Conservation (phyloP, 495 filamentous ascomycete genomes). For the Podospora pseudopauciseta region DNA sequence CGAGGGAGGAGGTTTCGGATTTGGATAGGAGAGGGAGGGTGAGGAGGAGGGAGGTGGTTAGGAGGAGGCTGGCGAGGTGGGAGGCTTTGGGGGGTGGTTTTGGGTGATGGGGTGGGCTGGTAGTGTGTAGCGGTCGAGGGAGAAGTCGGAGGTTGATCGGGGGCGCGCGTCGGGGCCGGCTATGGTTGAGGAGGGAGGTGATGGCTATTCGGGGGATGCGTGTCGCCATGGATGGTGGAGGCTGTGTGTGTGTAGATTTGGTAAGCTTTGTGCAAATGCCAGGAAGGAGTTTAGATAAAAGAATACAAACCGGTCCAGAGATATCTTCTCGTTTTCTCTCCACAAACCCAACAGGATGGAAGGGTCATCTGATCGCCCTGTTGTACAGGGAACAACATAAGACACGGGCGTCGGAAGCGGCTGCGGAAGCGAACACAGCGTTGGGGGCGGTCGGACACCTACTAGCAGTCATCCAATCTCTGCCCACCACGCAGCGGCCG, state of each 20-base stretch:
- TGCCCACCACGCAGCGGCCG: not conserved
- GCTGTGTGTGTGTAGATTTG: not conserved
- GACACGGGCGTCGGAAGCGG: not conserved
- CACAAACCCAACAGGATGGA: not conserved
- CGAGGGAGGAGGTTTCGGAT: slow-evolving; percentile 14
- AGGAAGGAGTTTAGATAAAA: not conserved
- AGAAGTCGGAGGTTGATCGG: too few relatives aligned
- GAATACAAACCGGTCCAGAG: not conserved
- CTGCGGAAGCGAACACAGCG: not conserved
- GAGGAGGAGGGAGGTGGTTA: not conserved
- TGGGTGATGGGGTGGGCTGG: too few relatives aligned
- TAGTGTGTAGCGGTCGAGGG: too few relatives aligned
- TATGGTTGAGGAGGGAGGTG: too few relatives aligned
- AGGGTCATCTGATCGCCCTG: not conserved
- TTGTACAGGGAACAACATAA: slow-evolving; percentile 2
- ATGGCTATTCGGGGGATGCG: slow-evolving; percentile 17
- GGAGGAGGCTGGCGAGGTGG: slow-evolving; percentile 19
- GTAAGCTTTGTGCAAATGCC: not conserved
- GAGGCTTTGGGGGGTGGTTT: too few relatives aligned
- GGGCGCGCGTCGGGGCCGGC: too few relatives aligned
- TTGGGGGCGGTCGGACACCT: not conserved
- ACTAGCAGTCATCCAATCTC: not conserved
- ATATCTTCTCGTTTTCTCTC: not conserved
- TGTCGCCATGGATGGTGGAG: slow-evolving; percentile 16
- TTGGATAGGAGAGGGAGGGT: slow-evolving; percentile 28